A percentile compares a stretch with the other conserved stretches of the same genome.
Conservation (phyloP, 2,329 filamentous ascomycete species). For the Pseudocercospora macadamiae region DNA sequence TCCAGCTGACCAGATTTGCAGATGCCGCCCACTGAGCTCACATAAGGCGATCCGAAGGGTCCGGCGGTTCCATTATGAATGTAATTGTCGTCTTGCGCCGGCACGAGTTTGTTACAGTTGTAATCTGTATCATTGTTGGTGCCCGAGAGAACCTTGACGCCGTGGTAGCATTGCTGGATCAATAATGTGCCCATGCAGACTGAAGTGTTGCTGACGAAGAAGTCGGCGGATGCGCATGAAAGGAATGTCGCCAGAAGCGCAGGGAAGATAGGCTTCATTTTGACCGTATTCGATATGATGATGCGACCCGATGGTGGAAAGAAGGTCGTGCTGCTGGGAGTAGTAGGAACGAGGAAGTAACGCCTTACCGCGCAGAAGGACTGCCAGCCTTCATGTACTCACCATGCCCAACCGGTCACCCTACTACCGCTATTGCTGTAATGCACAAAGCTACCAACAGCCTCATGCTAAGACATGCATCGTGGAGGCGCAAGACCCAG, state of each 20-base stretch:
- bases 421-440: neutral
- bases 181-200: constrained; percentile 28
- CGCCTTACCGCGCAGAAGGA: neutral
- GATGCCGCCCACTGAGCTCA: constrained; percentile 17
- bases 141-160: constrained; percentile 26
- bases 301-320: neutral
- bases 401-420: neutral
- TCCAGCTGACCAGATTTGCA: constrained; percentile 24
- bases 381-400: constrained; percentile 7
- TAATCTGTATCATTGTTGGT: constrained; percentile 17
- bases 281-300: neutral
- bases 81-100: constrained; percentile 27
- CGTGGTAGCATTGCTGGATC: constrained; percentile 21
- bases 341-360: neutral
- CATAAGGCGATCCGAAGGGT: constrained; percentile 5
- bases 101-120: constrained; percentile 23
- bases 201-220: constrained; percentile 29
- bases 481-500: constrained; percentile 15
- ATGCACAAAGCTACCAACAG: constrained; percentile 5
- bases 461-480: constrained; percentile 16
- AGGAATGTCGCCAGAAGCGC: constrained; percentile 3
- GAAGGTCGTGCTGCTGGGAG: neutral
- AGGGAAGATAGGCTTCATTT: neutral
- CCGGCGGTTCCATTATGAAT: constrained; percentile 25
- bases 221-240: constrained; percentile 23